Percentiles rank a stretch among this genome's conserved stretches.
Conservation (phyloP, 2,329 filamentous ascomycete species). For the Microdochium trichocladiopsis region DNA sequence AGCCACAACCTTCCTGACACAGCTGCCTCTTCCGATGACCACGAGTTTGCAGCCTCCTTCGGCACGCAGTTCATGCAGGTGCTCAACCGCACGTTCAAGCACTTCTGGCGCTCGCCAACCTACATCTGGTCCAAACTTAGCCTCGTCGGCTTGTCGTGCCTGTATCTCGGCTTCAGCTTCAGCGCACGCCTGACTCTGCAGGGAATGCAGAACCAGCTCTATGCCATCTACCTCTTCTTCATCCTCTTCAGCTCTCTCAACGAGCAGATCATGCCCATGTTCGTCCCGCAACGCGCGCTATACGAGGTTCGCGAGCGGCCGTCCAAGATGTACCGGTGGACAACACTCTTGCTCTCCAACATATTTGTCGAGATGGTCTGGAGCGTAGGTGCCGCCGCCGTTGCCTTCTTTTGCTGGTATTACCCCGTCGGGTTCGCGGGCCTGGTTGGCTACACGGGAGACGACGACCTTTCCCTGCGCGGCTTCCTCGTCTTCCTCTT, state of each 20-base stretch:
- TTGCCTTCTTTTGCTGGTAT: slow-evolving; percentile 62
- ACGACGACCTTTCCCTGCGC: slow-evolving; percentile 37
- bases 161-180: slow-evolving; percentile 22
- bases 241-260: slow-evolving; percentile 67
- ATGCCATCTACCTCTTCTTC: slow-evolving; percentile 67
- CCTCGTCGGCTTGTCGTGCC: slow-evolving; percentile 71
- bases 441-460: slow-evolving; percentile 25
- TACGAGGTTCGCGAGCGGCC: slow-evolving; percentile 75
- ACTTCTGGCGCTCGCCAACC: slow-evolving; percentile 74
- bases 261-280: slow-evolving; percentile 70
- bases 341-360: slow-evolving; percentile 64
- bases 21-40: slow-evolving; percentile 20
- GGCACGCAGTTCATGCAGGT: slow-evolving; percentile 56
- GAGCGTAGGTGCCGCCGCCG: slow-evolving; percentile 55
- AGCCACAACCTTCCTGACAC: slow-evolving; percentile 1
- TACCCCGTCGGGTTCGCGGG: slow-evolving; percentile 48
- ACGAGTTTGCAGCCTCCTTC: slow-evolving; percentile 77
- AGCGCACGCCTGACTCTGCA: slow-evolving; percentile 47
- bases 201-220: slow-evolving; percentile 70
- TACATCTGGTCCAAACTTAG: slow-evolving; percentile 71
- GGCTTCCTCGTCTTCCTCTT: slow-evolving; percentile 61
- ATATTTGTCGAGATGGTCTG: slow-evolving; percentile 68
- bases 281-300: slow-evolving; percentile 64
- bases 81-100: slow-evolving; percentile 64
- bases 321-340: slow-evolving; percentile 69